Percentiles rank a stretch among this genome's conserved stretches.
These are phyloP conservation scores for Annona squamosa DNA, from an alignment of 164 flowering plant genomes.

Conservation along the genomic window DNA sequence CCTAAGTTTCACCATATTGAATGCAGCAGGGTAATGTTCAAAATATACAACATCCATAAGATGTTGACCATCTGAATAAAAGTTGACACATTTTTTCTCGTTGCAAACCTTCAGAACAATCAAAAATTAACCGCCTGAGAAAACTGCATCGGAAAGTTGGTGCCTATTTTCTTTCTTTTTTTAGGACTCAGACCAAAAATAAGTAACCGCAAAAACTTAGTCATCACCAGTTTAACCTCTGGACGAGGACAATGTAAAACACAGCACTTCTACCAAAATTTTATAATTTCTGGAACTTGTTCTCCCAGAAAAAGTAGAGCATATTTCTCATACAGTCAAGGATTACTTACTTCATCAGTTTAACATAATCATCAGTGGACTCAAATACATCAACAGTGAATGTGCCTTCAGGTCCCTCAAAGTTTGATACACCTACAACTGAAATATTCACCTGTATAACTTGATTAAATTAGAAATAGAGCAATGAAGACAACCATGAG, in stretches of 20 bases:
- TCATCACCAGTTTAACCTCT: neutral
- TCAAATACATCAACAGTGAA: slow-evolving; percentile 97
- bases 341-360: slow-evolving; percentile 79
- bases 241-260: neutral
- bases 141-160: neutral
- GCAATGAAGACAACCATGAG: neutral
- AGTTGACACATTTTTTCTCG: neutral
- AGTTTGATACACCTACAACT: slow-evolving; percentile 49
- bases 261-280: neutral
- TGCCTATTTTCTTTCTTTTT: too few species aligned
- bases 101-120: neutral
- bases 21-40: too few species aligned
- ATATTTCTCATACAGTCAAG: neutral
- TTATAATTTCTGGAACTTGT: too few species aligned
- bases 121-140: neutral
- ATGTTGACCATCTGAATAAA: neutral
- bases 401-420: slow-evolving; percentile 81
- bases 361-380: slow-evolving; percentile 82
- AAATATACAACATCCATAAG: neutral
- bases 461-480: slow-evolving; percentile 4
- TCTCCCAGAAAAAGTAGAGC: neutral
- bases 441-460: slow-evolving; percentile 70
- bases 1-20: too few species aligned
- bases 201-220: too few species aligned
- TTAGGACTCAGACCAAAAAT: too few species aligned